Evolutionary conservation across 306 rosid species (phyloP), one percentile per base, ranked within the genome.

Genomic region (Rubus parviflorus): DNA sequence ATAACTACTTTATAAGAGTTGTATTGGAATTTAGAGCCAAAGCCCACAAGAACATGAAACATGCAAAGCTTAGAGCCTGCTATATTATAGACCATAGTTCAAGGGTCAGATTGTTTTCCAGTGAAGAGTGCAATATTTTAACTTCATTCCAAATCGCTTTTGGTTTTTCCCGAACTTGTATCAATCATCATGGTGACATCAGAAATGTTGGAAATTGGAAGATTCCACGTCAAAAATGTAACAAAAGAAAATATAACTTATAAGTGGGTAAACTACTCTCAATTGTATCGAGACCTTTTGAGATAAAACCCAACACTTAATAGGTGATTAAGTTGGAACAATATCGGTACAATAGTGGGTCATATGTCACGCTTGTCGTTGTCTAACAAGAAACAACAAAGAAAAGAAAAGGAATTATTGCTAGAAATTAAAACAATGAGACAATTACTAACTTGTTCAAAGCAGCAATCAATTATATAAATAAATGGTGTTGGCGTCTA

Each of bases 381-480:
- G n/a, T n/a, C n/a, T n/a, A n/a, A n/a, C n/a, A n/a, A n/a, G n/a
- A n/a, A 64, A 38, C 69, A 64, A 7, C 46, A 17, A 7, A 64
- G 13, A 16, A 64, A 9, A 25, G 13, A 16, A 64, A 8, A 6
- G 1, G 2, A 16, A 14, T 16, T 16, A 30, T 12, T 8, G 40
- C 15, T 51, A 16, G 16, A n/a, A n/a, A n/a, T n/a, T n/a, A 35
- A 17, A 70, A n/a, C 4, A 60, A 22, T 69, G 54, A 10, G 66
- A 68, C 23, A 68, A 74, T n/a, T n/a, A n/a, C n/a, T n/a, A n/a
- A n/a, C 56, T 68, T 68, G 56, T 73, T 80, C 66, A 75, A 68
- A 47, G 48, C 72, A 51, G 38, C 37, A 25, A 75, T 61, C 19
- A 35, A 61, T 69, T 60, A 70, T 61, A 22, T 42, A 63, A 25